Conservation (phyloP, 192 early-diverging fungal species). For the Gigaspora rosea region DNA sequence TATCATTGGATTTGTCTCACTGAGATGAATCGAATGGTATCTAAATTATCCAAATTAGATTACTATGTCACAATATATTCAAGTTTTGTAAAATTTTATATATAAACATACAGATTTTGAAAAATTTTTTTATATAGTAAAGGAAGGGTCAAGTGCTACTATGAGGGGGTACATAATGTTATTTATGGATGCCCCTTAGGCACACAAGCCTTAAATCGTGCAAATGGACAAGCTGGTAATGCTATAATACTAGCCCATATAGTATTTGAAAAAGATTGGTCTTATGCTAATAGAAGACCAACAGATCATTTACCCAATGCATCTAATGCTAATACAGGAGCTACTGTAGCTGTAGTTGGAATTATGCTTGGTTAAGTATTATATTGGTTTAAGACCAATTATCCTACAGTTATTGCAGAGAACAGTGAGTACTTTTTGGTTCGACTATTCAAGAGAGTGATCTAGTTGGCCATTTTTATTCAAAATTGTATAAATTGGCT, state of each 20-base stretch:
- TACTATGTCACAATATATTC: too few species aligned
- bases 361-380: not conserved
- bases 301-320: not conserved
- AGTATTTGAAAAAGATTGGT: not conserved
- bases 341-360: not conserved
- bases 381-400: not conserved
- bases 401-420: not conserved
- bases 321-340: not conserved
- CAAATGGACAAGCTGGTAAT: too few species aligned
- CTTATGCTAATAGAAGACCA: not conserved
- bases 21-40: too few species aligned
- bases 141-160: too few species aligned
- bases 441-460: not conserved
- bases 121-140: too few species aligned
- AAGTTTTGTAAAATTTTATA: too few species aligned
- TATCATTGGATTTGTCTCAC: too few species aligned
- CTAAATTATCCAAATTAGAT: too few species aligned
- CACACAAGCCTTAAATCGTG: not conserved
- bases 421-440: slow-evolving; percentile 1
- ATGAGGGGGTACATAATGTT: too few species aligned
- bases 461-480: not conserved
- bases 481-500: not conserved
- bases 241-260: not conserved
- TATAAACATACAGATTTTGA: too few species aligned
- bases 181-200: too few species aligned